phyloP scores from a whole-genome alignment of 768 basidiomycete genomes.

The Naganishia vishniacii region DNA sequence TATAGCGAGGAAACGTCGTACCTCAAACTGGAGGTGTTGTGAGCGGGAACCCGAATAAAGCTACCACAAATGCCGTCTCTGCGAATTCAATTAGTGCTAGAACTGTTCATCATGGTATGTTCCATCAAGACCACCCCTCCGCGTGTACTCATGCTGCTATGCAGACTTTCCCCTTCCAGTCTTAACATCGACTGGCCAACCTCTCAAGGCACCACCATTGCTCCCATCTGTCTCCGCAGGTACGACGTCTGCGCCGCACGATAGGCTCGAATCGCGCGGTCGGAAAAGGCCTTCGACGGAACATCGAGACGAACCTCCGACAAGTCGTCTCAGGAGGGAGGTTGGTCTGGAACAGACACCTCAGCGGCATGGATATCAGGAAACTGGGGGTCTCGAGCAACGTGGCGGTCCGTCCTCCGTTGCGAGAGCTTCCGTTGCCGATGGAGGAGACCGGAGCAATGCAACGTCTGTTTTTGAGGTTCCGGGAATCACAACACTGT shows the following conservation, averaged over 20 bases:
- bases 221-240: neutral
- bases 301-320: constrained; percentile 24
- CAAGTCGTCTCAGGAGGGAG: constrained; percentile 7
- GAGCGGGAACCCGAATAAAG: neutral
- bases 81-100: neutral
- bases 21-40: neutral
- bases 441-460: neutral
- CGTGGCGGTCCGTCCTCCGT: neutral
- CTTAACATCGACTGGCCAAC: constrained; percentile 3
- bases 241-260: neutral
- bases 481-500: neutral
- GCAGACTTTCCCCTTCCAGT: neutral
- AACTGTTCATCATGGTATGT: constrained; percentile 2
- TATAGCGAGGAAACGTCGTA: neutral
- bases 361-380: neutral
- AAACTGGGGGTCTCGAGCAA: neutral
- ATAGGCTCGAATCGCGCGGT: neutral
- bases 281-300: constrained; percentile 24
- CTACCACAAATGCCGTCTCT: neutral
- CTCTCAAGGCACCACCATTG: constrained; percentile 1
- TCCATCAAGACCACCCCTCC: neutral
- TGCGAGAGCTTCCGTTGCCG: neutral
- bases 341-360: constrained; percentile 6
- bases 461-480: neutral
- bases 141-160: neutral